These are phyloP conservation scores for Phytophthora sansomeana DNA, from an alignment of 352 stramenopile species.

Conservation along the genomic window DNA sequence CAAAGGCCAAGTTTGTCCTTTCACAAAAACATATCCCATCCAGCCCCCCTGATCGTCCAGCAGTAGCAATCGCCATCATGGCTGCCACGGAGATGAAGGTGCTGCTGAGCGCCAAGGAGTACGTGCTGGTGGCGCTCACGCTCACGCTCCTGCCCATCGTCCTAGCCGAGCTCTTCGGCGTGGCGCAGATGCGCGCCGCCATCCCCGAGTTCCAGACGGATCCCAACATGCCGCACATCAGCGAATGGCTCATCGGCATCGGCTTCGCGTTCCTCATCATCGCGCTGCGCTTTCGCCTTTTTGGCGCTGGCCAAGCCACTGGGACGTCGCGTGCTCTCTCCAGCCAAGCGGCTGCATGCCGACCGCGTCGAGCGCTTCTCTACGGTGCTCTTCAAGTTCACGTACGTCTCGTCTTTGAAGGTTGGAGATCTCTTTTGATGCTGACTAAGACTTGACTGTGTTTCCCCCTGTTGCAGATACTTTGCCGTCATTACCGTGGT, in stretches of 20 bases:
- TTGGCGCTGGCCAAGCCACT: conserved; percentile 35
- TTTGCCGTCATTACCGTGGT: conserved; percentile 41
- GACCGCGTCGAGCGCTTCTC: conserved; percentile 49
- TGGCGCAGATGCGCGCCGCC: conserved; percentile 43
- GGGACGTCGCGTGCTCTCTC: conserved; percentile 35
- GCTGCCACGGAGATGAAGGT: conserved; percentile 47
- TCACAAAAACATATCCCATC: conserved; percentile 24
- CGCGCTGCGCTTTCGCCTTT: conserved; percentile 37
- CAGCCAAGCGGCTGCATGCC: conserved; percentile 29
- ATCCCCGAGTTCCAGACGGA: conserved; percentile 42
- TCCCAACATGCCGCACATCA: conserved; percentile 42
- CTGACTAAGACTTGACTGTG: conserved; percentile 18
- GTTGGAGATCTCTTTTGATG: conserved; percentile 14
- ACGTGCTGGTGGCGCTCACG: conserved; percentile 41
- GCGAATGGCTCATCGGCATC: conserved; percentile 36
- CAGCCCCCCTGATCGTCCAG: conserved; percentile 23
- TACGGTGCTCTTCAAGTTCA: conserved; percentile 51
- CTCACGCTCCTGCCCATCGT: conserved; percentile 39
- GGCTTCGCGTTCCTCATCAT: conserved; percentile 40
- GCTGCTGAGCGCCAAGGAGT: conserved; percentile 43
- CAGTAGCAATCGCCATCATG: too few species aligned
- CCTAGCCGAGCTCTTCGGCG: conserved; percentile 42
- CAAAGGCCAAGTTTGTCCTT: conserved; percentile 14
- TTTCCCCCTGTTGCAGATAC: conserved; percentile 30
- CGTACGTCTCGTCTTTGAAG: conserved; percentile 37